Base-by-base conservation (phyloP, 352 stramenopile genomes). In the Thraustotheca clavata region DNA sequence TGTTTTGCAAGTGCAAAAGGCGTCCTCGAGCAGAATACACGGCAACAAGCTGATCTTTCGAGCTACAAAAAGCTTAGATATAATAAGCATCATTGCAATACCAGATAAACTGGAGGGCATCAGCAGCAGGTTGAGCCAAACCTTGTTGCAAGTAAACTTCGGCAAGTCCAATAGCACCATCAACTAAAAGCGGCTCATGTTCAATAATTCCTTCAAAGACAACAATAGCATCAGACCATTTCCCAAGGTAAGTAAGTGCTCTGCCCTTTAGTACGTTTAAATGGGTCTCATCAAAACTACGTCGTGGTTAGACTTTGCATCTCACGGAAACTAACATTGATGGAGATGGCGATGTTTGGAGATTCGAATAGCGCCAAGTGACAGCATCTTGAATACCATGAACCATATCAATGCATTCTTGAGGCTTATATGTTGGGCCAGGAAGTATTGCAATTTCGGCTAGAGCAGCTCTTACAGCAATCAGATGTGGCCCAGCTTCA, bases 1-100 rank as follows among this genome's bases (percentile, higher is more conserved):
- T 68, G 6, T 69, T 73, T 14, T 77, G 67, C 29, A 77, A 57
- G 63, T 77, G 83, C 4, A 73, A 59, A 48, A 83, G 54, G 77
- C 80, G 89, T 3, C 76, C 84, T 8, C 71, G 76, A 0, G 74
- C 71, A 24, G 72, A 4, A 59, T 55, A 22, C 66, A 34, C 32
- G 68, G 50, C 8, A 50, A 71, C 31, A 1, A 31, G 34, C 43
- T 6, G 12, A 18, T 24, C 9, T 31, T 52, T 18, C 2, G 12
- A 9, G n/a, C 43, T 52, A 52, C 24, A 7, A 2, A 9, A 2
- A 2, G 7, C 11, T 2, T 18, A 18, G n/a, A 47, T n/a, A n/a
- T 24, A 47, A 27, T n/a, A 2, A 47, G n/a, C 2, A 47, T 2
- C 22, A 47, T 20, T 24, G 16, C 16, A n/a, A 40, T 49, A 65